A percentile compares a stretch with the other conserved stretches of the same genome.
Evolutionary conservation across 2,329 filamentous ascomycete genomes (phyloP).

Genomic region (Triangularia setosa): DNA sequence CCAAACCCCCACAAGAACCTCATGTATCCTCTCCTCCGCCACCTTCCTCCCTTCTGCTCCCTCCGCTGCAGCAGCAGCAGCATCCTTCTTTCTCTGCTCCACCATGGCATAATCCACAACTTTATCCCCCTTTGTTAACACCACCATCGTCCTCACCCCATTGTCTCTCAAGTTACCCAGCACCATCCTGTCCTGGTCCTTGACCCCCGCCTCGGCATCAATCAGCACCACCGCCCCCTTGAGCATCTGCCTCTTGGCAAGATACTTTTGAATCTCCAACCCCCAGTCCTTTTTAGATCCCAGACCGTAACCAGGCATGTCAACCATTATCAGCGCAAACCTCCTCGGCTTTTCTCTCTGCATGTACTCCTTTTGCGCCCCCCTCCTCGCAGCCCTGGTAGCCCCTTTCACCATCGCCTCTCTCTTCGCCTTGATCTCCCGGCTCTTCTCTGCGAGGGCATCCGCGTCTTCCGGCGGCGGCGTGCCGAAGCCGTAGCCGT

Average conservation of each 20-base stretch:
- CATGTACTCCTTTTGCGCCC: not conserved
- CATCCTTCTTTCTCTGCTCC: slow-evolving; percentile 49
- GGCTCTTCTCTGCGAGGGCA: not conserved
- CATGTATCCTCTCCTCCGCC: slow-evolving; percentile 16
- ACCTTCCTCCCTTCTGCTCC: slow-evolving; percentile 3
- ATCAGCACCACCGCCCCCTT: slow-evolving; percentile 52
- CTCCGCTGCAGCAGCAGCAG: slow-evolving; percentile 41
- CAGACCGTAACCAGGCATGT: slow-evolving; percentile 37
- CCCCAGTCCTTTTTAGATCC: slow-evolving; percentile 47
- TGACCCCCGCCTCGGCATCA: slow-evolving; percentile 50
- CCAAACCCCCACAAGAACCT: slow-evolving; percentile 31
- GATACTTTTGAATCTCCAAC: slow-evolving; percentile 47
- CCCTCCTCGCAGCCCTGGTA: slow-evolving; percentile 22
- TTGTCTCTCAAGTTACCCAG: slow-evolving; percentile 44
- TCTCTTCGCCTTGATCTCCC: slow-evolving; percentile 21
- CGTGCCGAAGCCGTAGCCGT: slow-evolving; percentile 53
- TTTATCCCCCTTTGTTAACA: slow-evolving; percentile 58
- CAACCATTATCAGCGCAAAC: slow-evolving; percentile 44
- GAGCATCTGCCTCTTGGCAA: slow-evolving; percentile 44
- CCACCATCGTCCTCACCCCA: slow-evolving; percentile 44
- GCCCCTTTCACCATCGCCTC: slow-evolving; percentile 1
- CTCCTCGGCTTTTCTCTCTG: slow-evolving; percentile 38
- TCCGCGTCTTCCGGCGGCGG: slow-evolving; percentile 12
- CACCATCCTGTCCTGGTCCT: slow-evolving; percentile 45
- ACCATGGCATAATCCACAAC: slow-evolving; percentile 36